Percentiles rank a stretch among this genome's conserved stretches.
Evolutionary conservation across 2,329 filamentous ascomycete species (phyloP).

Genomic region (Macroventuria anomochaeta): DNA sequence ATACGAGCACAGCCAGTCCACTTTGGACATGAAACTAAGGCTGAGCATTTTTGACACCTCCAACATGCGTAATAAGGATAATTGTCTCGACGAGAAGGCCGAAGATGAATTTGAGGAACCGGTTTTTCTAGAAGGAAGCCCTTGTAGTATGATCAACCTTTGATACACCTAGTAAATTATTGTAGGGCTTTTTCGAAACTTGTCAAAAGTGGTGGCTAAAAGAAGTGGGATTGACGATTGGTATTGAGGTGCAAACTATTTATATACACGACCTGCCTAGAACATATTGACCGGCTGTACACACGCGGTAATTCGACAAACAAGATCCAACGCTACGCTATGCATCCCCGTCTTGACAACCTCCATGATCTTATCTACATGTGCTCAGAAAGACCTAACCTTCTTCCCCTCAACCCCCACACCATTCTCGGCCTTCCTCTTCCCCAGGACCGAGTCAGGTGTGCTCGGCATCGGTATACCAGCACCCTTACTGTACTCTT

Average conservation of each 20-base stretch:
- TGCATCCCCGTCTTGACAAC: conserved; percentile 10
- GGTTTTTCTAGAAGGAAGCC: too few relatives aligned
- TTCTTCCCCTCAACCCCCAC: conserved; percentile 41
- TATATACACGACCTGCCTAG: not conserved
- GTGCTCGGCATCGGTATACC: conserved; percentile 43
- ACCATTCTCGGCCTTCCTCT: conserved; percentile 43
- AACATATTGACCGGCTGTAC: not conserved
- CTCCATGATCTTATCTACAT: not conserved
- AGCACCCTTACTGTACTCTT: conserved; percentile 61
- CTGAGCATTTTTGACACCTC: too few relatives aligned
- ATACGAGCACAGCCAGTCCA: too few relatives aligned
- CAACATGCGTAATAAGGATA: too few relatives aligned
- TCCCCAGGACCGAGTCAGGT: conserved; percentile 47
- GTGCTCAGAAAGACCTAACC: conserved; percentile 31
- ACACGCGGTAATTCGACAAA: not conserved
- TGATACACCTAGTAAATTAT: too few relatives aligned
- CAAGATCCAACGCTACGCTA: conserved; percentile 23
- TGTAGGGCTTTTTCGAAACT: too few relatives aligned
- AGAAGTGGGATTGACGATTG: not conserved
- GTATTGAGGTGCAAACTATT: not conserved
- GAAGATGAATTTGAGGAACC: too few relatives aligned
- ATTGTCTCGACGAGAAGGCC: too few relatives aligned
- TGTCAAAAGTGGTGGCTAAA: not conserved
- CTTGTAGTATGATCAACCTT: too few relatives aligned
- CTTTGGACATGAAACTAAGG: too few relatives aligned